Evolutionary conservation across 306 rosid genomes (phyloP), one percentile per base, ranked within the genome.

Genomic region (Cajanus cajan): DNA sequence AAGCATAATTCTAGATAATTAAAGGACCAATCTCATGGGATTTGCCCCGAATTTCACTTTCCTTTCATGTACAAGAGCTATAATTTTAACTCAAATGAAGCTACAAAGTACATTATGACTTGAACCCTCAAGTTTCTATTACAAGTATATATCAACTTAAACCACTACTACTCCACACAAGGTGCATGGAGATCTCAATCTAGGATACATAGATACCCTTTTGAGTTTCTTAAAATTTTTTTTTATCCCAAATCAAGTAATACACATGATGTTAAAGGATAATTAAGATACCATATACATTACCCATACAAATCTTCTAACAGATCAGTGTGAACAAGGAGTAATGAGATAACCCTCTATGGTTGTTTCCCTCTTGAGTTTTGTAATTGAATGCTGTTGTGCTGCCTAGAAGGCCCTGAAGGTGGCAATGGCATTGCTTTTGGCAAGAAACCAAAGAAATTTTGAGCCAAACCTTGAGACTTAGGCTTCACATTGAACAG

Each of bases 401-500:
- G 97, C 82, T 86, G 37, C 80, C 79, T 90, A 10, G 98, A 94
- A 74, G 98, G 98, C 3, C 90, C 97, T n/a, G 98, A 94, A 59
- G 95, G 90, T 55, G 97, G 93, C 68, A 86, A 73, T 39, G 92
- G 90, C 52, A 45, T 57, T 18, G 85, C 95, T 78, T 88, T 94
- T 2, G 97, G 98, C 69, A 88, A 66, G 73, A 71, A 94, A 6
- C 89, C 92, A 44, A 57, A 68, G 85, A 92, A 76, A 28, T 61
- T 82, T 7, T 44, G 85, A 24, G 74, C 19, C 8, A 70, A 62
- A 25, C 15, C 82, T 55, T 80, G 66, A 52, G 92, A 45, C 74
- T 69, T 88, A 6, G 82, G 86, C 83, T 87, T 48, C 66, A 83
- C 78, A 64, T 85, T 69, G 72, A 87, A 82, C 75, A 77, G 73